Percentiles rank a stretch among this genome's conserved stretches.
Conservation (phyloP, 2,329 filamentous ascomycete genomes). For the Alternaria sp. region DNA sequence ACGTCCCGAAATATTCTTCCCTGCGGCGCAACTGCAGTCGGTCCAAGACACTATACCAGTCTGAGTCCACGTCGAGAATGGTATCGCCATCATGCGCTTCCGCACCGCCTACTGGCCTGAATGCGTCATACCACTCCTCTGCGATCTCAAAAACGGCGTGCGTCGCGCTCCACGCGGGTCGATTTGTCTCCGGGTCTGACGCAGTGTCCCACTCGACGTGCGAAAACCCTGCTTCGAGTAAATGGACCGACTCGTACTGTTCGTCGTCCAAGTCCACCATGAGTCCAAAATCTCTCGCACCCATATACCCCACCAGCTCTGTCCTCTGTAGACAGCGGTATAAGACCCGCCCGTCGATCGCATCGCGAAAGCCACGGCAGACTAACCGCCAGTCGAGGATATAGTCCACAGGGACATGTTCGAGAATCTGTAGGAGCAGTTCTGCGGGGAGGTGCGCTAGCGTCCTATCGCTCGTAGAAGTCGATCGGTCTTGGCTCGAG, state of each 20-base stretch:
- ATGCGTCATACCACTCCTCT: conserved; percentile 21
- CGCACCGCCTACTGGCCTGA: background rate
- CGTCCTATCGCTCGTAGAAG: background rate
- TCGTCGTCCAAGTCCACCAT: conserved; percentile 14
- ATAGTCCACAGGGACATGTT: conserved; percentile 34
- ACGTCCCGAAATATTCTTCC: conserved; percentile 21
- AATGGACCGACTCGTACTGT: conserved; percentile 21
- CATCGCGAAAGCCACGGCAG: conserved; percentile 39
- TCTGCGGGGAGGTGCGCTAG: conserved; percentile 39
- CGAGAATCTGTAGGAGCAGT: conserved; percentile 34
- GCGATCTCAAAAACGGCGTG: conserved; percentile 34
- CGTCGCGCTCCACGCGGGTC: conserved; percentile 20
- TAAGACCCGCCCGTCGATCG: conserved; percentile 37
- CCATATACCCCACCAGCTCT: conserved; percentile 32
- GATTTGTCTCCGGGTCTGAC: background rate
- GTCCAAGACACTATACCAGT: conserved; percentile 4
- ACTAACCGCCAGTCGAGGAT: conserved; percentile 38
- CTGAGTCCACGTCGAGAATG: background rate
- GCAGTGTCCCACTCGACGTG: background rate
- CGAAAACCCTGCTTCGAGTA: conserved; percentile 22
- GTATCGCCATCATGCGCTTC: background rate
- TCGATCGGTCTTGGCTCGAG: conserved; percentile 27
- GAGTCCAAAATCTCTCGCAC: background rate
- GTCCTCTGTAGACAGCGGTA: conserved; percentile 30
- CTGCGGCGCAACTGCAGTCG: conserved; percentile 10